Percentiles rank a stretch among this genome's conserved stretches.
phyloP scores from a whole-genome alignment of 495 filamentous ascomycete genomes.

The Penicillium egyptiacum region DNA sequence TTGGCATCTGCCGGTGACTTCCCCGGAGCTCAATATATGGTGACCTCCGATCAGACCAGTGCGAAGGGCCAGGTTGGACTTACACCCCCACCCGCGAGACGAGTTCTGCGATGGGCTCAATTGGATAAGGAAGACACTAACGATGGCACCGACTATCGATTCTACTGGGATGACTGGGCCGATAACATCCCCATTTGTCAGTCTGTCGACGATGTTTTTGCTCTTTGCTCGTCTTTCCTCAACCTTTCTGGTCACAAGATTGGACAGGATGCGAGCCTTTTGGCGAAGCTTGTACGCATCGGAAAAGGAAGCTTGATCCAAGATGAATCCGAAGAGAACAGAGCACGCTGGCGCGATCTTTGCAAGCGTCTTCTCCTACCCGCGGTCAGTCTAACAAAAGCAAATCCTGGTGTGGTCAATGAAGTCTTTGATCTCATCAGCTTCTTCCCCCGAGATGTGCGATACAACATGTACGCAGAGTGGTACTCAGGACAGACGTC shows the following conservation, averaged over 20 bases:
- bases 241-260: constrained; percentile 85
- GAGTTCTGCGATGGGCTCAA: constrained; percentile 73
- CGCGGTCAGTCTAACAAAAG: constrained; percentile 74
- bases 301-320: constrained; percentile 69
- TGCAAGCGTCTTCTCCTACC: constrained; percentile 81
- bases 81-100: constrained; percentile 53
- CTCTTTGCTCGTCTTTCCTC: constrained; percentile 79
- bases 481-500: constrained; percentile 81
- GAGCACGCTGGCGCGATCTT: constrained; percentile 72
- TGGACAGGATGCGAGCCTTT: constrained; percentile 74
- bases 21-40: constrained; percentile 48
- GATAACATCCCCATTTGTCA: constrained; percentile 92
- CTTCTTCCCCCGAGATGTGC: constrained; percentile 67
- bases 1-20: constrained; percentile 39
- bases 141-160: constrained; percentile 75
- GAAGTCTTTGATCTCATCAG: constrained; percentile 82
- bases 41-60: constrained; percentile 61
- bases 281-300: constrained; percentile 78
- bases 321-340: constrained; percentile 68
- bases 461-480: constrained; percentile 90
- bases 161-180: constrained; percentile 97
- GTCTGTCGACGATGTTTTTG: constrained; percentile 84
- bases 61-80: constrained; percentile 66
- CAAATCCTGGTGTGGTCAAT: constrained; percentile 78
- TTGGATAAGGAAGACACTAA: constrained; percentile 70